phyloP scores from a whole-genome alignment of 2,329 filamentous ascomycete species.

The Niveomyces coronatus region DNA sequence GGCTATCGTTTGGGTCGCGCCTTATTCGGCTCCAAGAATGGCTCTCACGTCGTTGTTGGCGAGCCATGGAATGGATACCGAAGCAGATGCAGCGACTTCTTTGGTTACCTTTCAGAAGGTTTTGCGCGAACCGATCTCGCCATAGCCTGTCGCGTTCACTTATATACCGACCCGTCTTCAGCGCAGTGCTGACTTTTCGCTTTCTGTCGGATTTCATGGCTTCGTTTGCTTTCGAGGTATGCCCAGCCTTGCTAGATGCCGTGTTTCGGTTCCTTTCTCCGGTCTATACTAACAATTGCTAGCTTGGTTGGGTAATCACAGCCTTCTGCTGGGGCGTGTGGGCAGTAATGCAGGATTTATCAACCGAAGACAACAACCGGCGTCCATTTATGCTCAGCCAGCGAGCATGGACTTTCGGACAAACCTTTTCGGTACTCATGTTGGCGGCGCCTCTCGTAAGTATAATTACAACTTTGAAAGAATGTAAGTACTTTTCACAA shows the following conservation, averaged over 20 bases:
- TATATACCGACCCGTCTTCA: no score
- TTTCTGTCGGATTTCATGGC: no score
- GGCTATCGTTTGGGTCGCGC: no score
- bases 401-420: not conserved
- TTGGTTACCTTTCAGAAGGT: no score
- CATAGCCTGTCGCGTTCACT: no score
- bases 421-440: not conserved
- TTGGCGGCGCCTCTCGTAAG: not conserved
- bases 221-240: not conserved
- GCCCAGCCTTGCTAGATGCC: not conserved
- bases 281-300: not conserved
- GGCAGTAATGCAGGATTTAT: not conserved
- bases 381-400: not conserved
- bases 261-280: not conserved
- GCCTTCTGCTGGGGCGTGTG: not conserved
- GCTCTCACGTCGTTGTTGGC: no score
- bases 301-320: not conserved
- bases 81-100: no score
- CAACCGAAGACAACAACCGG: not conserved
- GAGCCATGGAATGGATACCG: no score
- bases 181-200: no score
- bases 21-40: no score
- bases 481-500: no score
- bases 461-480: not conserved
- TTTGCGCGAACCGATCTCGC: no score